Conservation (phyloP, 2,329 filamentous ascomycete species). For the Ophiosphaerella korrae region DNA sequence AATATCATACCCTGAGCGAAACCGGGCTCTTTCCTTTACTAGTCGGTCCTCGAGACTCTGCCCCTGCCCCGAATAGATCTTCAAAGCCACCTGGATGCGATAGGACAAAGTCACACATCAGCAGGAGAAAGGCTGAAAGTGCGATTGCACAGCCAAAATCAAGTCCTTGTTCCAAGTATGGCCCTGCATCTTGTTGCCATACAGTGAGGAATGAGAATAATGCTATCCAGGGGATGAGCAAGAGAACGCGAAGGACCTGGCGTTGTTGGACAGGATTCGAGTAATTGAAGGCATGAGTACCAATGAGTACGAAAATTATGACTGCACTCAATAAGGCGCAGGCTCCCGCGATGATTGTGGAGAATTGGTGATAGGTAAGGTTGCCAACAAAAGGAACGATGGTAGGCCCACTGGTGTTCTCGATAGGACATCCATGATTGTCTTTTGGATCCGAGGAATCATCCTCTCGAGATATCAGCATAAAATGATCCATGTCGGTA, state of each 20-base stretch:
- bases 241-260: conserved; percentile 34
- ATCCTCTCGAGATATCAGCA: background rate
- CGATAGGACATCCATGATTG: conserved; percentile 19
- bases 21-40: conserved; percentile 18
- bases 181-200: conserved; percentile 20
- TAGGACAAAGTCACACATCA: conserved; percentile 41
- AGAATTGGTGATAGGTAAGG: conserved; percentile 32
- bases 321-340: conserved; percentile 24
- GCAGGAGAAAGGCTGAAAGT: conserved; percentile 33
- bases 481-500: background rate
- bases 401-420: conserved; percentile 15
- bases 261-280: conserved; percentile 37
- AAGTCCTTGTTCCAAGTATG: conserved; percentile 24
- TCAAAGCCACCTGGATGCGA: conserved; percentile 33
- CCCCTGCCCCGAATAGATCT: conserved; percentile 31
- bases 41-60: conserved; percentile 14
- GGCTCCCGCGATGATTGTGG: conserved; percentile 26
- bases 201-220: conserved; percentile 32
- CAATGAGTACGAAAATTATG: conserved; percentile 18
- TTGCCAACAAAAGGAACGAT: conserved; percentile 28
- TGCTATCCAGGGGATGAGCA: conserved; percentile 33
- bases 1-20: conserved; percentile 31
- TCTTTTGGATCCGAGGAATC: background rate
- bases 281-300: conserved; percentile 33
- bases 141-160: conserved; percentile 40